A percentile compares a stretch with the other conserved stretches of the same genome.
Conservation (phyloP, 768 basidiomycete genomes). For the Lentinula aciculospora region DNA sequence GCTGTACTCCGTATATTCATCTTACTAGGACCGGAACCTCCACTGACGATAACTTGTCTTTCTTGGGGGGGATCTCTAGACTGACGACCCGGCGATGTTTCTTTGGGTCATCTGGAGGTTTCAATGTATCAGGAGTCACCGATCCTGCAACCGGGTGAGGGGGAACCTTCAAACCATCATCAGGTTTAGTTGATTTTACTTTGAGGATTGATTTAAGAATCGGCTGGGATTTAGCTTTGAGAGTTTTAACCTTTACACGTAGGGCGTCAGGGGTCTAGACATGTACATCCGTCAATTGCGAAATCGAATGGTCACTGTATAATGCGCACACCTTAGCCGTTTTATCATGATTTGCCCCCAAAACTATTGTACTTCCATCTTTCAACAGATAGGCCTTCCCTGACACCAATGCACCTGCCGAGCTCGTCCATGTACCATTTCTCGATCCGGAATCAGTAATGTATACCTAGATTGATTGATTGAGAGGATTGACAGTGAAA, state of each 20-base stretch:
- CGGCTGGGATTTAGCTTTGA: neutral
- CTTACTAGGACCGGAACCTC: neutral
- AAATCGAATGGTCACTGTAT: neutral
- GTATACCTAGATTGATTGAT: constrained; percentile 5
- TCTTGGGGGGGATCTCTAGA: neutral
- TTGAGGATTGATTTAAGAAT: neutral
- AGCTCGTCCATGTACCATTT: constrained; percentile 11
- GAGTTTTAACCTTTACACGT: constrained; percentile 9
- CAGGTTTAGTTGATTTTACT: neutral
- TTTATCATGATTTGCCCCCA: constrained; percentile 10
- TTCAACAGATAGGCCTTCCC: constrained; percentile 7
- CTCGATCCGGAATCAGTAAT: constrained; percentile 11
- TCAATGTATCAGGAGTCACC: neutral
- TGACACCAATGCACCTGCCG: constrained; percentile 9
- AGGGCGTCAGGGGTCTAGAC: constrained; percentile 10
- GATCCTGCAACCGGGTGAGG: neutral
- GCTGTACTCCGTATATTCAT: neutral
- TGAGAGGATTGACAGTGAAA: neutral
- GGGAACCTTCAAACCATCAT: neutral
- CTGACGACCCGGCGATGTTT: constrained; percentile 5
- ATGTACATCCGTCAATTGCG: neutral
- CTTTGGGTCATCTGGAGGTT: neutral
- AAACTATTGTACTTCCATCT: constrained; percentile 12
- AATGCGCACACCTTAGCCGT: neutral
- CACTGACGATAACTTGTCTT: neutral